phyloP scores from a whole-genome alignment of 1,139 yeast genomes.

The Lipomyces yarrowii region DNA sequence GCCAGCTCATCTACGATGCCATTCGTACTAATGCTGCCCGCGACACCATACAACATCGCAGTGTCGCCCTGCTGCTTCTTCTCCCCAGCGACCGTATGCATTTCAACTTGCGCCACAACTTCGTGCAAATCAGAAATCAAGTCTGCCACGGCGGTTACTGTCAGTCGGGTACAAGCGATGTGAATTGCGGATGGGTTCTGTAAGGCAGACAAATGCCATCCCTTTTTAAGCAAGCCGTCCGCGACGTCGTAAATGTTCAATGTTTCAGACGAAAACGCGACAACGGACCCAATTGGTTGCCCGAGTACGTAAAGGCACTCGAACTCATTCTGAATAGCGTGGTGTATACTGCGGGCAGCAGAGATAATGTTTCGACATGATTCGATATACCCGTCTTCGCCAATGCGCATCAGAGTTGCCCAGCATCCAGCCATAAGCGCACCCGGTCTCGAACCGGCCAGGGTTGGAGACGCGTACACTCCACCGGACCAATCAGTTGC shows the following conservation, averaged over 20 bases:
- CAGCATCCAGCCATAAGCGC: constrained; percentile 96
- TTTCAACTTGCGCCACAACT: constrained; percentile 49
- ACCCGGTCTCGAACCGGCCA: constrained; percentile 97
- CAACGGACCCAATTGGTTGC: constrained; percentile 80
- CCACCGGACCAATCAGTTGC: constrained; percentile 93
- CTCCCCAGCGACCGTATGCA: constrained; percentile 17
- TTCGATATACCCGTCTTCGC: constrained; percentile 73
- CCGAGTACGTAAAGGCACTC: constrained; percentile 72
- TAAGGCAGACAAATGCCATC: constrained; percentile 89
- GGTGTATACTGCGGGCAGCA: constrained; percentile 62
- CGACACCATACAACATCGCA: constrained; percentile 92
- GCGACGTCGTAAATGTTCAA: constrained; percentile 75
- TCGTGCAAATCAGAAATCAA: constrained; percentile 59
- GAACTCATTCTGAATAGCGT: constrained; percentile 51
- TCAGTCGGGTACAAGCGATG: constrained; percentile 78
- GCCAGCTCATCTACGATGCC: constrained; percentile 84
- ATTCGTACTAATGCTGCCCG: constrained; percentile 81
- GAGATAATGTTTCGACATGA: constrained; percentile 68
- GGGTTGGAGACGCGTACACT: constrained; percentile 90
- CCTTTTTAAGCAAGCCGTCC: constrained; percentile 62
- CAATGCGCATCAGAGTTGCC: constrained; percentile 85
- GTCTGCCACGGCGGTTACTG: constrained; percentile 63
- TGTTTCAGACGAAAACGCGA: constrained; percentile 64
- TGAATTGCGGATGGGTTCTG: constrained; percentile 92
- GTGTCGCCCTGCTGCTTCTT: constrained; percentile 49